These are phyloP conservation scores for Neopestalotiopsis sp. DNA, from an alignment of 2,329 filamentous ascomycete species.

Conservation along the genomic window DNA sequence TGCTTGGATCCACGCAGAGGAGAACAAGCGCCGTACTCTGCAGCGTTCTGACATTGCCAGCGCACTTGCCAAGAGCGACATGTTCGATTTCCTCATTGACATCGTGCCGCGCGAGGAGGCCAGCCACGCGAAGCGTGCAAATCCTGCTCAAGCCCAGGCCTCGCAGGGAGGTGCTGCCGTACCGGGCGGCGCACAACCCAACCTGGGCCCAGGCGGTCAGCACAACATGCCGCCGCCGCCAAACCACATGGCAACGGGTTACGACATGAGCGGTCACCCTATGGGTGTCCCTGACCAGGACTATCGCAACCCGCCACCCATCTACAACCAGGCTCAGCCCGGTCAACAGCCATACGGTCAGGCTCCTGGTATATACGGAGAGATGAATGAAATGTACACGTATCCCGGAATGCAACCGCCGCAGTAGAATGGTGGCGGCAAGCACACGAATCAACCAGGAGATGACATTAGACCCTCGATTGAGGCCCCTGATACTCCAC, in stretches of 20 bases:
- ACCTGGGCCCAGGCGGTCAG: constrained; percentile 60
- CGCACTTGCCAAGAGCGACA: constrained; percentile 94
- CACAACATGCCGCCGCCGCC: constrained; percentile 61
- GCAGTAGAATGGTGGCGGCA: constrained; percentile 48
- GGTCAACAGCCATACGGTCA: constrained; percentile 79
- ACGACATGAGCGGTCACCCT: constrained; percentile 65
- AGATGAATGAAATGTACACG: constrained; percentile 82
- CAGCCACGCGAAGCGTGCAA: constrained; percentile 79
- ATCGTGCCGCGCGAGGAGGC: constrained; percentile 97
- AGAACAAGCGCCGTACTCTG: constrained; percentile 95
- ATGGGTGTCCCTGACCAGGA: constrained; percentile 71
- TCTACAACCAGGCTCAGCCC: constrained; percentile 83
- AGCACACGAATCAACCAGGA: neutral
- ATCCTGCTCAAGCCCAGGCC: constrained; percentile 54
- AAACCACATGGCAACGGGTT: constrained; percentile 66
- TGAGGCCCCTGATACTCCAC: too few species aligned
- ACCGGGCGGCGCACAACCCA: constrained; percentile 53
- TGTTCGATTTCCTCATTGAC: constrained; percentile 99
- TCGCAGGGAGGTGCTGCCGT: constrained; percentile 38
- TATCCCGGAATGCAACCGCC: constrained; percentile 83
- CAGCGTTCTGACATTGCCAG: constrained; percentile 97
- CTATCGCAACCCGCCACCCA: constrained; percentile 77
- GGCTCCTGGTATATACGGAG: constrained; percentile 77
- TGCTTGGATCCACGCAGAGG: constrained; percentile 98
- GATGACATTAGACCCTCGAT: neutral